Conservation (phyloP, 305 asterid genomes). For the Solanum chacoense region DNA sequence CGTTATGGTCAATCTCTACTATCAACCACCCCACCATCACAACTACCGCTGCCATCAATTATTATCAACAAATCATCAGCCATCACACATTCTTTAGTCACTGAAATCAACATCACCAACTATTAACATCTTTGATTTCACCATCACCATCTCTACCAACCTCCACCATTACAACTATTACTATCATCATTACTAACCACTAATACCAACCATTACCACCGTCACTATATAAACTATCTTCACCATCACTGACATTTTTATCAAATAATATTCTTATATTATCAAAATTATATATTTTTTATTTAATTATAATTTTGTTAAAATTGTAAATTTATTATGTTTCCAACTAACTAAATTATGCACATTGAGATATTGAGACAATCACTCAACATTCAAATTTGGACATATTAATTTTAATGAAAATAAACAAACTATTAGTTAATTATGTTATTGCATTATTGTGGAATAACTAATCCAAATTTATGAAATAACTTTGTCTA, state of each 20-base stretch:
- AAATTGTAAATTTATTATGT: not conserved
- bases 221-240: not conserved
- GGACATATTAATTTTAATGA: no score
- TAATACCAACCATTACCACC: not conserved
- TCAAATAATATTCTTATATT: no score
- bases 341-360: not conserved
- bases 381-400: not conserved
- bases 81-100: not conserved
- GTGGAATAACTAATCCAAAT: not conserved
- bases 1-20: not conserved
- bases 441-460: not conserved
- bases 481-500: not conserved
- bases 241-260: not conserved
- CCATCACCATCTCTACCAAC: not conserved
- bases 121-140: not conserved
- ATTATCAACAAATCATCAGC: not conserved
- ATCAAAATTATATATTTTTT: no score
- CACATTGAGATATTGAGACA: not conserved
- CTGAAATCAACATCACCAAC: not conserved
- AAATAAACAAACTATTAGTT: not conserved
- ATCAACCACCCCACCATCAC: not conserved
- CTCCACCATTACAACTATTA: not conserved
- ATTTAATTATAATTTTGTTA: no score
- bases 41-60: not conserved
- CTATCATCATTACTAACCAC: not conserved